These are phyloP conservation scores for Paraphoma chrysanthemicola DNA, from an alignment of 2,329 filamentous ascomycete genomes.

Conservation along the genomic window DNA sequence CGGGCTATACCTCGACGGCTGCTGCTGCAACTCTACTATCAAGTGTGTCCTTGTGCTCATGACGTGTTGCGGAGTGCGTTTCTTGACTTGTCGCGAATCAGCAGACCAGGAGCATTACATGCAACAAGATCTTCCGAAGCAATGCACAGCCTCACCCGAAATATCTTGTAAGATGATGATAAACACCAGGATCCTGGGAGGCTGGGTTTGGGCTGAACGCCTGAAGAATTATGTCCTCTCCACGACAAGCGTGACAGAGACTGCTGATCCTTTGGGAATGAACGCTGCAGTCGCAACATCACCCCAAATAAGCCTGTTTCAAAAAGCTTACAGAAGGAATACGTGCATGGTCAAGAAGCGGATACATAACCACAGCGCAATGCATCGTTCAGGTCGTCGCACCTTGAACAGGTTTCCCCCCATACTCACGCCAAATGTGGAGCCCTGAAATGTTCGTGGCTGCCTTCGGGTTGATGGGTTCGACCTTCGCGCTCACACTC, in stretches of 20 bases:
- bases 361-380: background rate
- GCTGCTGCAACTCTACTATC: too few relatives aligned
- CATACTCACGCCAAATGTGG: background rate
- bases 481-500: conserved; percentile 2
- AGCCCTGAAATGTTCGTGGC: background rate
- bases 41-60: too few relatives aligned
- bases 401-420: background rate
- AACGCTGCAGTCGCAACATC: background rate
- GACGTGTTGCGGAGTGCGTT: too few relatives aligned
- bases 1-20: too few relatives aligned
- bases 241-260: background rate
- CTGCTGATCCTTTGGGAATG: background rate
- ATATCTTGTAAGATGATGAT: background rate
- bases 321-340: background rate
- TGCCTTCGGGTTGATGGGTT: background rate
- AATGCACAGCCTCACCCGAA: background rate
- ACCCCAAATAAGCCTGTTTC: background rate
- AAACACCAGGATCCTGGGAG: background rate
- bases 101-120: too few relatives aligned
- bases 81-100: too few relatives aligned
- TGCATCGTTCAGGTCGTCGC: background rate
- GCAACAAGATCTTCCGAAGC: too few relatives aligned
- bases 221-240: background rate
- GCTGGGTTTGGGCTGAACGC: background rate
- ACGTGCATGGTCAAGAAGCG: background rate